Base-by-base conservation (phyloP, 306 rosid species). In the Albizia julibrissin region DNA sequence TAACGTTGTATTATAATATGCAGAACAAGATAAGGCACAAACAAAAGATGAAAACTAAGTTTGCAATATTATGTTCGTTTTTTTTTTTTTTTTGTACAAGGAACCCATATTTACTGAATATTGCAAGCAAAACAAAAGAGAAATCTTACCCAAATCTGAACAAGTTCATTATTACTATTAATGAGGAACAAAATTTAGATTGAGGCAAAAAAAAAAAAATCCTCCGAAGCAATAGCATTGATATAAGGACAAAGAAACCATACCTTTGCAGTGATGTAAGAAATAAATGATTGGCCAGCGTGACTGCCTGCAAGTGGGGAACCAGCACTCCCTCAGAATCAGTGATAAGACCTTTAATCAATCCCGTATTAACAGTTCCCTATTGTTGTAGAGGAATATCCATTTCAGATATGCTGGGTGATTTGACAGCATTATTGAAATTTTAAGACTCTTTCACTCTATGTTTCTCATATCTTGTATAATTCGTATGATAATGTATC, bases 201-300 rank as follows among this genome's bases (percentile, higher is more conserved):
- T 56, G 54, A 80, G 4, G 64, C 34, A 11, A 24, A 76, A 52
- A 81, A 79, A 58, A 61, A 29, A 73, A 10, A 12, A 77, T 64
- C 46, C 76, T 54, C 76, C 27, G 69, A 72, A 39, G 78, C 70
- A 69, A 86, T 72, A 49, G 61, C 43, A 83, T 15, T 44, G 79
- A 79, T 40, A 79, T 27, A 50, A 31, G 39, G 70, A 49, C 70
- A 84, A 84, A 22, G 37, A 66, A 81, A 80, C 49, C 80, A 73
- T 87, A 95, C 99, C 99, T 93, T 95, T 27, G 92, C 92, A 14
- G 94, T 87, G 76, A 95, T 84, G 47, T 88, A 90, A 74, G 99
- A 95, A 82, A 81, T 91, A 82, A 95, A 93, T 46, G 94, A 90
- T 81, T 89, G 92, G 64, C 99, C 99, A 76, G 91, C 87, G 65